Percentiles rank a stretch among this genome's conserved stretches.
Conservation (phyloP, 495 filamentous ascomycete genomes). For the Clavariopsis aquatica region DNA sequence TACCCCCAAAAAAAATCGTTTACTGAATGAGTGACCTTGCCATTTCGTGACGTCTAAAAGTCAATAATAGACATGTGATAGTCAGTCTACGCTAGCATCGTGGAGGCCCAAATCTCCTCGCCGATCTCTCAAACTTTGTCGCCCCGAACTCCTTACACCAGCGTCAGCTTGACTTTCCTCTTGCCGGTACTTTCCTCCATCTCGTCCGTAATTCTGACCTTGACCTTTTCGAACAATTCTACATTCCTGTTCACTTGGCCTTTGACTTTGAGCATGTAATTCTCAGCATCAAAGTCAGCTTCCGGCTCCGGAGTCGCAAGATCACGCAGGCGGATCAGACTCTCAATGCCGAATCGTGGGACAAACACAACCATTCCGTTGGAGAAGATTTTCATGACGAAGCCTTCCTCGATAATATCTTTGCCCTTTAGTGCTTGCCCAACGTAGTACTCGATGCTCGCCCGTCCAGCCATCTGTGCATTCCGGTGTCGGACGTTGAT, state of each 20-base stretch:
- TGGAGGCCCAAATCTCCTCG: too few relatives aligned
- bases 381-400: conserved; percentile 93
- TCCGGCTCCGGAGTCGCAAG: conserved; percentile 71
- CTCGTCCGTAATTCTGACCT: conserved; percentile 83
- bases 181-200: conserved; percentile 94
- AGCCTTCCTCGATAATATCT: conserved; percentile 82
- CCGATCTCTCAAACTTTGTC: too few relatives aligned
- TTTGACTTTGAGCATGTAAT: conserved; percentile 67
- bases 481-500: conserved; percentile 97
- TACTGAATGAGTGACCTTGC: too few relatives aligned
- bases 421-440: conserved; percentile 90
- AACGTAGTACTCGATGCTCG: conserved; percentile 94
- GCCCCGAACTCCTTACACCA: conserved; percentile 53
- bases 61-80: too few relatives aligned
- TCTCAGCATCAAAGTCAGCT: conserved; percentile 78
- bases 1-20: too few relatives aligned
- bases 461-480: conserved; percentile 89
- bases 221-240: conserved; percentile 87
- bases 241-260: conserved; percentile 60
- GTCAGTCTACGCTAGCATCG: too few relatives aligned
- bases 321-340: conserved; percentile 81
- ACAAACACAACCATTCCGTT: conserved; percentile 97
- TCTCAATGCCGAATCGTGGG: conserved; percentile 91
- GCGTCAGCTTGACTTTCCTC: conserved; percentile 74
- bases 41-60: too few relatives aligned